These are phyloP conservation scores for Gossypium lobatum DNA, from an alignment of 441 rosid genomes.

Conservation along the genomic window DNA sequence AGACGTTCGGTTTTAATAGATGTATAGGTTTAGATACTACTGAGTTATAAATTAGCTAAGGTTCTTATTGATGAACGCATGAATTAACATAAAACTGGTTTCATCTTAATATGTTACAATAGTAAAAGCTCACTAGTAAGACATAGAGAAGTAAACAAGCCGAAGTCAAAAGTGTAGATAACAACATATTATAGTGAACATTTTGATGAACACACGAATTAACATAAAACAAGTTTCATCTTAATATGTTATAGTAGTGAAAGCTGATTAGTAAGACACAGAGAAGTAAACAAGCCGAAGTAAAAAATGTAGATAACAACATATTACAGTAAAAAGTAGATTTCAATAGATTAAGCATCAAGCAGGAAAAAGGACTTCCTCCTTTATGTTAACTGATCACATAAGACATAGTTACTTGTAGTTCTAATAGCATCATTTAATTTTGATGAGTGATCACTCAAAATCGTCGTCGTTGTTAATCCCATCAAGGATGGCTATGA, in stretches of 20 bases:
- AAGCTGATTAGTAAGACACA: not conserved
- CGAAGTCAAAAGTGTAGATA: not conserved
- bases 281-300: not conserved
- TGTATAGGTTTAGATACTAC: not conserved
- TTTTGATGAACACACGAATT: not conserved
- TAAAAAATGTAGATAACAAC: not conserved
- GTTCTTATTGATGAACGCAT: not conserved
- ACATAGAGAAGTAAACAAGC: not conserved
- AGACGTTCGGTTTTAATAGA: no score
- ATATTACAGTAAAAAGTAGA: not conserved
- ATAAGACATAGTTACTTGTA: not conserved
- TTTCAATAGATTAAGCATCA: not conserved
- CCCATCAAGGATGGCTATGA: not conserved
- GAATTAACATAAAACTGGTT: not conserved
- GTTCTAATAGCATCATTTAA: not conserved
- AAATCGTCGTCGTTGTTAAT: not conserved
- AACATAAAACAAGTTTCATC: not conserved
- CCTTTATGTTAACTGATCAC: not conserved
- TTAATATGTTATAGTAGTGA: not conserved
- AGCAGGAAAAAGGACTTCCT: not conserved
- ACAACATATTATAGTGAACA: not conserved
- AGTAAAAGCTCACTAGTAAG: not conserved
- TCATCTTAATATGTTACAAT: not conserved
- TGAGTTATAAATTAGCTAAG: not conserved
- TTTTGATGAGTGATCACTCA: not conserved